These are phyloP conservation scores for Pichia kudriavzevii DNA, from an alignment of 1,139 yeast genomes.

Conservation along the genomic window DNA sequence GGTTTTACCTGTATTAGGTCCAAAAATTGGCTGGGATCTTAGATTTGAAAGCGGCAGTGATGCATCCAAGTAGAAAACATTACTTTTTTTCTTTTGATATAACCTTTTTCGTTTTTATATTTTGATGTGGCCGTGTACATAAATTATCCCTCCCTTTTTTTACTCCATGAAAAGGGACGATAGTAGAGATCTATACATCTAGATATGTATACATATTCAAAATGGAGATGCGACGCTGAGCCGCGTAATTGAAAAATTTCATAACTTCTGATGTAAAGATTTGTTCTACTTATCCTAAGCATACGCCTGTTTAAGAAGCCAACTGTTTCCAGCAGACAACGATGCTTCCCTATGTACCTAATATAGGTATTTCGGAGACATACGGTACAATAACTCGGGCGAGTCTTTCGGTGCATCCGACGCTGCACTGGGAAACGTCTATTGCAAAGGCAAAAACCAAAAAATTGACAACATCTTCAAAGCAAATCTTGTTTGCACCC, in stretches of 20 bases:
- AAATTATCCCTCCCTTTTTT: too few relatives aligned
- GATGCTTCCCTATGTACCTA: slow-evolving; percentile 13
- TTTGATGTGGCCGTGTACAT: too few relatives aligned
- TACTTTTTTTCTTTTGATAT: background rate
- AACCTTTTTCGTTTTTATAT: background rate
- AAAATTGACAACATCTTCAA: too few relatives aligned
- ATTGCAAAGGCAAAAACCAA: too few relatives aligned
- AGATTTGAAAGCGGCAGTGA: slow-evolving; percentile 56
- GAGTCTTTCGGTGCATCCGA: background rate
- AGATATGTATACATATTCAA: background rate
- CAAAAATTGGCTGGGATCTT: slow-evolving; percentile 90
- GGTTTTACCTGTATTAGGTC: slow-evolving; percentile 81
- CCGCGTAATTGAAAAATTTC: too few relatives aligned
- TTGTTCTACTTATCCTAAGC: too few relatives aligned
- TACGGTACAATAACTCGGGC: slow-evolving; percentile 10
- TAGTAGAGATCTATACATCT: background rate
- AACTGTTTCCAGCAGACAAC: too few relatives aligned
- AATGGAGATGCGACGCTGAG: too few relatives aligned
- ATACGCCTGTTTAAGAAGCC: too few relatives aligned
- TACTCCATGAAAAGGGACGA: background rate
- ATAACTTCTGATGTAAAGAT: too few relatives aligned
- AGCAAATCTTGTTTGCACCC: too few relatives aligned
- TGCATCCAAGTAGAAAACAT: slow-evolving; percentile 21
- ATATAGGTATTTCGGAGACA: slow-evolving; percentile 13
- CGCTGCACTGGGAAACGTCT: too few relatives aligned